phyloP scores from a whole-genome alignment of 2,329 filamentous ascomycete species.

The Colletotrichum coccodes region DNA sequence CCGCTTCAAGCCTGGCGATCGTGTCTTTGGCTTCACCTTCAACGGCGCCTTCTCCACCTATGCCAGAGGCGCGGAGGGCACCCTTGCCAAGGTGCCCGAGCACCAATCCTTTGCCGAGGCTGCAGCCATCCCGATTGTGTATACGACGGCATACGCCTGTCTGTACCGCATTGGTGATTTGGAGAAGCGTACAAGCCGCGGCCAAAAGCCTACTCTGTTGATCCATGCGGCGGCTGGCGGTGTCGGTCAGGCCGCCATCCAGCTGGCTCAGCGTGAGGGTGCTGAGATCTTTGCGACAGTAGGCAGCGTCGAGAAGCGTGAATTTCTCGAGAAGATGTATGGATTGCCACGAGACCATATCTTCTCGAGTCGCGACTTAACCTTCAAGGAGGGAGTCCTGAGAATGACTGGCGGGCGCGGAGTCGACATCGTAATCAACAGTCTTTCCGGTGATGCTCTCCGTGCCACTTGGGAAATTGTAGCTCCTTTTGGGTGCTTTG shows the following conservation, averaged over 20 bases:
- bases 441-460: constrained; percentile 37
- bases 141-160: constrained; percentile 43
- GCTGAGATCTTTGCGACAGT: constrained; percentile 55
- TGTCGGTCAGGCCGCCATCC: constrained; percentile 51
- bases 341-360: constrained; percentile 47
- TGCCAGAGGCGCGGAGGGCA: constrained; percentile 30
- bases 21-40: constrained; percentile 34
- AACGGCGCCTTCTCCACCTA: constrained; percentile 33
- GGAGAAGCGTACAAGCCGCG: constrained; percentile 37
- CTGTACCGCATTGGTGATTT: constrained; percentile 44
- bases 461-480: constrained; percentile 41
- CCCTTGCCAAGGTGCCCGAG: constrained; percentile 44
- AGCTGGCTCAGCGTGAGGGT: constrained; percentile 47
- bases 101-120: constrained; percentile 46
- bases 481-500: constrained; percentile 42
- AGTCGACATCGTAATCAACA: constrained; percentile 44
- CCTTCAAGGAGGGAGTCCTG: constrained; percentile 37
- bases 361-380: constrained; percentile 41
- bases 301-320: constrained; percentile 45
- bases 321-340: constrained; percentile 48
- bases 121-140: constrained; percentile 47
- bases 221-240: constrained; percentile 50
- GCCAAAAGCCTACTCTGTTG: constrained; percentile 40
- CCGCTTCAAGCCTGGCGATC: constrained; percentile 43
- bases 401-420: constrained; percentile 41